Evolutionary conservation across 2,329 filamentous ascomycete genomes (phyloP).

Genomic region (Colletotrichum camelliae): DNA sequence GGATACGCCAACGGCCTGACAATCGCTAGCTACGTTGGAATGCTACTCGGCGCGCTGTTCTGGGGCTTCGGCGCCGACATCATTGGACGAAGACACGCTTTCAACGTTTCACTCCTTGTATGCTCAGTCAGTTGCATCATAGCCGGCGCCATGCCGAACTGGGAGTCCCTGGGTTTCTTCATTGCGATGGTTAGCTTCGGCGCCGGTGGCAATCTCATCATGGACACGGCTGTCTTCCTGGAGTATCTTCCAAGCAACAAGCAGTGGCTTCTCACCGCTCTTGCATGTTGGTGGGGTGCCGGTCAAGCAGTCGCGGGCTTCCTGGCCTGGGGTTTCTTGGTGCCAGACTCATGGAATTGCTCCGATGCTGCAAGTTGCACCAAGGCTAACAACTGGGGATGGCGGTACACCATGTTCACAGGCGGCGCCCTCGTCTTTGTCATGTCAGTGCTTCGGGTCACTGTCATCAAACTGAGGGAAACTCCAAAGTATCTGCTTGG

Average conservation of each 20-base stretch:
- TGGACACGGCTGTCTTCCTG: neutral
- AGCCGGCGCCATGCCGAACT: neutral
- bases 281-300: neutral
- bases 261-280: neutral
- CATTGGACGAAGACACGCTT: neutral
- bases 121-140: neutral
- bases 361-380: neutral
- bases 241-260: neutral
- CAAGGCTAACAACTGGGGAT: neutral
- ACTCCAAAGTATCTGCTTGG: neutral
- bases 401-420: neutral
- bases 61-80: neutral
- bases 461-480: neutral
- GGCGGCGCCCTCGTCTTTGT: neutral
- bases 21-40: neutral
- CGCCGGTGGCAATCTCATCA: neutral
- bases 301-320: neutral
- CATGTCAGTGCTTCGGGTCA: neutral
- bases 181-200: neutral
- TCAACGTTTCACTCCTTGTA: neutral
- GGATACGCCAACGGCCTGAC: neutral
- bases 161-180: neutral
- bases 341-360: neutral
- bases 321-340: neutral
- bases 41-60: neutral